Evolutionary conservation across 108 stramenopile species (phyloP).

Genomic region (Cyclotella sp.): DNA sequence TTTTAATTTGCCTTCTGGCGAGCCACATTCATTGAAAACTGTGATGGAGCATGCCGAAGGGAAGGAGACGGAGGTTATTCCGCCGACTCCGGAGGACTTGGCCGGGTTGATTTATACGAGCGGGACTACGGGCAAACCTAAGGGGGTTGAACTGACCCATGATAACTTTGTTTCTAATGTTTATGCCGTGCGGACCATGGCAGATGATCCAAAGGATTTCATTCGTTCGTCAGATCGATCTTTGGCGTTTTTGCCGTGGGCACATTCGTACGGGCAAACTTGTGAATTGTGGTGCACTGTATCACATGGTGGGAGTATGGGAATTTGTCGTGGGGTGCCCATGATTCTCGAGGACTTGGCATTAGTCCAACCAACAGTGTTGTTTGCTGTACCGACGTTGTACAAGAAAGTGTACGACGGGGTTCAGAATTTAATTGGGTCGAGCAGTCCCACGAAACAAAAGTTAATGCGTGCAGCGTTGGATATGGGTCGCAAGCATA

Average conservation of each 20-base stretch:
- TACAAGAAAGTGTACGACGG: slow-evolving; percentile 97
- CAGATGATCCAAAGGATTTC: slow-evolving; percentile 81
- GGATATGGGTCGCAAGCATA: slow-evolving; percentile 69
- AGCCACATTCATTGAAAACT: slow-evolving; percentile 76
- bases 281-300: slow-evolving; percentile 89
- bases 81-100: slow-evolving; percentile 88
- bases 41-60: slow-evolving; percentile 60
- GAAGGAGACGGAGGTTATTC: slow-evolving; percentile 44
- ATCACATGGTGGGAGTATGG: slow-evolving; percentile 88
- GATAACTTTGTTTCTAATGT: slow-evolving; percentile 87
- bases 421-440: slow-evolving; percentile 88
- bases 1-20: slow-evolving; percentile 75
- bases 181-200: slow-evolving; percentile 72
- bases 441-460: slow-evolving; percentile 73
- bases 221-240: slow-evolving; percentile 81
- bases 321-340: slow-evolving; percentile 85
- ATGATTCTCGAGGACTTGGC: slow-evolving; percentile 83
- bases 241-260: slow-evolving; percentile 97
- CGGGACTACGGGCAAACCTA: slow-evolving; percentile 98
- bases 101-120: slow-evolving; percentile 95
- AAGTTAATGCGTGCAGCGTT: slow-evolving; percentile 82
- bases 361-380: slow-evolving; percentile 81
- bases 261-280: slow-evolving; percentile 95
- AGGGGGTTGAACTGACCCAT: slow-evolving; percentile 95
- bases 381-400: slow-evolving; percentile 95